Conservation (phyloP, 1,139 yeast species). For the Magnusiomyces starmeri region DNA sequence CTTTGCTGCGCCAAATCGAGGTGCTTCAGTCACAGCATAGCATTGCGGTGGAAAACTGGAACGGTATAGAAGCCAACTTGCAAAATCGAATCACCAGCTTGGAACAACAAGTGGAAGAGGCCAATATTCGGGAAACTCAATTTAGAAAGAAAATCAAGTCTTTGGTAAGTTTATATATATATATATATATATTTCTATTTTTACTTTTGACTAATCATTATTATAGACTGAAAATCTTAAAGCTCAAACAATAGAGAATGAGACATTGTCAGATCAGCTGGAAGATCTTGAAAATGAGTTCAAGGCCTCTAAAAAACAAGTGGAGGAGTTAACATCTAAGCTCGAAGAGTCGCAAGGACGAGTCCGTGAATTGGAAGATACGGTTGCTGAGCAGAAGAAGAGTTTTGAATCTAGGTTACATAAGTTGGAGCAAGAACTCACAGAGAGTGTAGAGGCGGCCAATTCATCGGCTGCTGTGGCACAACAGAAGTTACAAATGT, state of each 20-base stretch:
- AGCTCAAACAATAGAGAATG: constrained; percentile 21
- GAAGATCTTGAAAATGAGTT: constrained; percentile 29
- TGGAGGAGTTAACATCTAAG: constrained; percentile 8
- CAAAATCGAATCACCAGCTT: constrained; percentile 43
- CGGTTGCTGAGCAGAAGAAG: constrained; percentile 12
- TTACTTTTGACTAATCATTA: not conserved
- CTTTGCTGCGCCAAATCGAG: constrained; percentile 40
- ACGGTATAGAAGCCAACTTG: constrained; percentile 49
- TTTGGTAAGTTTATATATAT: constrained; percentile 7
- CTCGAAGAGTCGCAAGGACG: constrained; percentile 5
- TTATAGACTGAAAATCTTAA: constrained; percentile 19
- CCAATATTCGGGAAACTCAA: constrained; percentile 23
- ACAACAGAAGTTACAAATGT: constrained; percentile 22
- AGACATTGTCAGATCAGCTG: constrained; percentile 26
- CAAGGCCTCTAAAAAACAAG: constrained; percentile 17
- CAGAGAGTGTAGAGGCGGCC: constrained; percentile 1
- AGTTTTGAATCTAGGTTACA: not conserved
- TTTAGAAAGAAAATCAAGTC: constrained; percentile 24
- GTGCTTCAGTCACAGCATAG: constrained; percentile 59
- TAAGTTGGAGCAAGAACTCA: constrained; percentile 8
- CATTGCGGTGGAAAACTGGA: constrained; percentile 62
- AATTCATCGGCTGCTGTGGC: constrained; percentile 16
- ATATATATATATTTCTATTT: not conserved
- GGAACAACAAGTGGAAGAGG: constrained; percentile 36
- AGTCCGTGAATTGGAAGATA: constrained; percentile 12